phyloP scores from a whole-genome alignment of 495 filamentous ascomycete genomes.

The Coniosporium apollinis region DNA sequence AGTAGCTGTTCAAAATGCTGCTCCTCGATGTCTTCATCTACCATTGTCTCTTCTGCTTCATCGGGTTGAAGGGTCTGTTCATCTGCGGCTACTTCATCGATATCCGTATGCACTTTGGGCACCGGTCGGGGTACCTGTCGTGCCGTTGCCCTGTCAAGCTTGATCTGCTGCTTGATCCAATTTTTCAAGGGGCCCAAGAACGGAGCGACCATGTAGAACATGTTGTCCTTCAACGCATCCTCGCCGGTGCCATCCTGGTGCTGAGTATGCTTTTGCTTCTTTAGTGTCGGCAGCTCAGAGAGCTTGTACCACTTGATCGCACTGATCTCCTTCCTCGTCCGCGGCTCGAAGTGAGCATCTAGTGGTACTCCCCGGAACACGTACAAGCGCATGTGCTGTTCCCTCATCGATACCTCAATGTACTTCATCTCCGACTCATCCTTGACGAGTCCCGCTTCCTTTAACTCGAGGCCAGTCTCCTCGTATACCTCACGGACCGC shows the following conservation, averaged over 20 bases:
- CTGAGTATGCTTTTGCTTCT: conserved; percentile 45
- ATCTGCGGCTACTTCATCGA: too few species aligned
- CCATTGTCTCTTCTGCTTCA: conserved; percentile 15
- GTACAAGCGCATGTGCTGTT: conserved; percentile 83
- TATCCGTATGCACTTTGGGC: too few species aligned
- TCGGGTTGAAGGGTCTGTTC: too few species aligned
- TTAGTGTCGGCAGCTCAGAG: conserved; percentile 68
- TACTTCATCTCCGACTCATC: conserved; percentile 51
- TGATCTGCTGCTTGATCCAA: conserved; percentile 77
- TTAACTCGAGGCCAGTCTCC: conserved; percentile 82
- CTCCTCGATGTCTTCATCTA: conserved; percentile 8
- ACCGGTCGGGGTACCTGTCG: too few species aligned
- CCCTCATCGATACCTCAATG: conserved; percentile 74
- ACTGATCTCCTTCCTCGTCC: conserved; percentile 92
- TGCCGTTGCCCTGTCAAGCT: too few species aligned
- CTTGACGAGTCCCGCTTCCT: conserved; percentile 51
- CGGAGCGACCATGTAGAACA: conserved; percentile 95
- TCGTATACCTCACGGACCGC: conserved; percentile 89
- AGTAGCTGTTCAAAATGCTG: conserved; percentile 2
- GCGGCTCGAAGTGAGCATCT: conserved; percentile 72
- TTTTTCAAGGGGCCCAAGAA: conserved; percentile 75
- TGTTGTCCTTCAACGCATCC: conserved; percentile 51
- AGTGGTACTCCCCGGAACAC: conserved; percentile 75
- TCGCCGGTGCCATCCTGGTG: conserved; percentile 31
- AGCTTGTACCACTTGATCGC: conserved; percentile 79